Evolutionary conservation across 345 rosid genomes (phyloP), one percentile per base, ranked within the genome.

Genomic region (Eucalyptus fibrosa): DNA sequence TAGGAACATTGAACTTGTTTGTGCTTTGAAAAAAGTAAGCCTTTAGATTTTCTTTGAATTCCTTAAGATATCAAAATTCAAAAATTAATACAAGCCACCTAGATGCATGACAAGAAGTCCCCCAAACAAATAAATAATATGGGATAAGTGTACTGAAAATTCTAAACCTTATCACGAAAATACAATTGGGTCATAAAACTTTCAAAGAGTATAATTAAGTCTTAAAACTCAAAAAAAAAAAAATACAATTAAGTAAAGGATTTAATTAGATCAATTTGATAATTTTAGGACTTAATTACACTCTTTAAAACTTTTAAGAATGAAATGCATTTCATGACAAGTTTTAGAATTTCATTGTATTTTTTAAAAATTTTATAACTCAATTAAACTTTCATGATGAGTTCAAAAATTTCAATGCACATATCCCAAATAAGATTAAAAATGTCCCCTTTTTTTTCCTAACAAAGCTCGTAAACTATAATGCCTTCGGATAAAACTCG

Each of bases 291-390:
- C 3, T 56, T 56, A 56, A 56, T 56, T 24, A 12, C 3, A 56
- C 0, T 24, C 3, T 24, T 56, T 56, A 23, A 56, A 56, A 56
- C 1, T 23, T 56, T 56, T 24, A 23, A 1, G 1, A 56, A 0
- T 1, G 12, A 56, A 56, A 23, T 56, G 6, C 14, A 56, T 26
- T 56, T 56, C 4, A 56, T 26, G 30, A 56, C 1, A 56, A 56
- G 30, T 56, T 56, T 56, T 24, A 56, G 6, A 2, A 56, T 56
- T 56, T 23, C 1, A 24, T 56, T 56, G 0, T 56, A 10, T 24
- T 24, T 56, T 56, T 56, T 2, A 5, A 56, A 56, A 56, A 0
- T 0, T 24, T 56, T 56, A 56, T 9, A 10, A 9, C 13, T 24
- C 3, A 56, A 56, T 56, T 10, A 3, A 23, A 24, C 6, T 56